Base-by-base conservation (phyloP, 2,329 filamentous ascomycete species). In the Coleophoma crateriformis region DNA sequence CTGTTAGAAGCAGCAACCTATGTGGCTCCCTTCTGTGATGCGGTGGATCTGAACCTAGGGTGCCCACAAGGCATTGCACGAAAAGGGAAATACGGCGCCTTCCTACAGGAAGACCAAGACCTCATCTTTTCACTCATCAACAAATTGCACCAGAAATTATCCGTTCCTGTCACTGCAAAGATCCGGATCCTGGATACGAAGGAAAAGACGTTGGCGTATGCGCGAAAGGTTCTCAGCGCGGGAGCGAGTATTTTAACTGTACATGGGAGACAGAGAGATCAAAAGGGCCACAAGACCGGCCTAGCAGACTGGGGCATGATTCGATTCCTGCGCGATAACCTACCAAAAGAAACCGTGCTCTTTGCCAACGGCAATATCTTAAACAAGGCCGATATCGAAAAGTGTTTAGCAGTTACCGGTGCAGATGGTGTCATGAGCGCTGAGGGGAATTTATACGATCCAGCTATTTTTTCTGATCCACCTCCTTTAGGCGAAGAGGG, bases 301-400 rank as follows among this genome's bases (percentile, higher is more conserved):
- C 60, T 97, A 34, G 94, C 94, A 4, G 90, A 99, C 69, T 99
- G 94, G 94, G 73, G 72, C n/a, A 81, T 87, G 62, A 84, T 99
- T 50, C 79, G 84, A 4, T 92, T 88, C 63, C 69, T 99, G 56
- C 77, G 94, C 45, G 88, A 96, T 11, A 87, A 85, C 53, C 71
- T 99, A 32, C 92, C 92, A 0, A 71, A 78, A 1, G 90, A 96
- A 44, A 95, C 90, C 7, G 94, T 99, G 20, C 81, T 99, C 3
- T 97, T 99, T 64, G 94, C 94, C 3, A 99, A 99, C 67, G 94
- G 94, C 12, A 99, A 99, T 63, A 85, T 96, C 34, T 72, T 99
- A 51, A 86, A 88, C 65, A 78, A 86, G 51, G 84, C 76, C 0
- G 92, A 99, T 64, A 73, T 99, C 11, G 79, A 85, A 46, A 72